phyloP scores from a whole-genome alignment of 805 yeast species.

The Lachancea fermentati region DNA sequence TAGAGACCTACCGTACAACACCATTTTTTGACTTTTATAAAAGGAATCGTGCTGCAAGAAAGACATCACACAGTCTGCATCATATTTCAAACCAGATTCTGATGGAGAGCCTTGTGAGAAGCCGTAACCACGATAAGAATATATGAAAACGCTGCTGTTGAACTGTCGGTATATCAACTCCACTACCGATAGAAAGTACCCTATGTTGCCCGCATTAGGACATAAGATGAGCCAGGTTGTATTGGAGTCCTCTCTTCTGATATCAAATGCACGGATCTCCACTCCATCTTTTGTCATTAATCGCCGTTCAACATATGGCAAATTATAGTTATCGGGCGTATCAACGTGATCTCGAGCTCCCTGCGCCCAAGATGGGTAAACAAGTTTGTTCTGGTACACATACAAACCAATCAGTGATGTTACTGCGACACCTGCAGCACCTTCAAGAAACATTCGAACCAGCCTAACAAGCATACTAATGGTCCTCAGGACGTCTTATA shows the following conservation, averaged over 20 bases:
- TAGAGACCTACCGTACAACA: conserved; percentile 81
- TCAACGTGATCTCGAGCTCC: conserved; percentile 67
- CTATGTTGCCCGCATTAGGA: conserved; percentile 96
- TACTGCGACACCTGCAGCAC: conserved; percentile 41
- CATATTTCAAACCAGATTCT: conserved; percentile 75
- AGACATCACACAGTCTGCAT: conserved; percentile 67
- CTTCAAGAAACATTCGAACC: conserved; percentile 36
- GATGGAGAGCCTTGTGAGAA: conserved; percentile 66
- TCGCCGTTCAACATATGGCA: conserved; percentile 57
- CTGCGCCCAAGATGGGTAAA: conserved; percentile 81
- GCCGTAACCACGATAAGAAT: conserved; percentile 92
- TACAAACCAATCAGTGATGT: conserved; percentile 50
- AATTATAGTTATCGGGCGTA: conserved; percentile 64
- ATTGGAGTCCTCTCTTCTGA: conserved; percentile 33
- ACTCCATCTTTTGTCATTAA: conserved; percentile 68
- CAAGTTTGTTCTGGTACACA: conserved; percentile 54
- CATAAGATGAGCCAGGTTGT: conserved; percentile 70
- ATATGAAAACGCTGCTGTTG: conserved; percentile 72
- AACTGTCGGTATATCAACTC: conserved; percentile 55
- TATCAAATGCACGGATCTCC: conserved; percentile 56
- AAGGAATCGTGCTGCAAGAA: conserved; percentile 50
- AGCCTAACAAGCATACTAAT: conserved; percentile 3
- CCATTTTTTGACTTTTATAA: conserved; percentile 42
- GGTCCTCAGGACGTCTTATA: not conserved
- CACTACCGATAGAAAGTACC: conserved; percentile 80